These are phyloP conservation scores for Lactarius vividus DNA, from an alignment of 768 basidiomycete genomes.

Conservation along the genomic window DNA sequence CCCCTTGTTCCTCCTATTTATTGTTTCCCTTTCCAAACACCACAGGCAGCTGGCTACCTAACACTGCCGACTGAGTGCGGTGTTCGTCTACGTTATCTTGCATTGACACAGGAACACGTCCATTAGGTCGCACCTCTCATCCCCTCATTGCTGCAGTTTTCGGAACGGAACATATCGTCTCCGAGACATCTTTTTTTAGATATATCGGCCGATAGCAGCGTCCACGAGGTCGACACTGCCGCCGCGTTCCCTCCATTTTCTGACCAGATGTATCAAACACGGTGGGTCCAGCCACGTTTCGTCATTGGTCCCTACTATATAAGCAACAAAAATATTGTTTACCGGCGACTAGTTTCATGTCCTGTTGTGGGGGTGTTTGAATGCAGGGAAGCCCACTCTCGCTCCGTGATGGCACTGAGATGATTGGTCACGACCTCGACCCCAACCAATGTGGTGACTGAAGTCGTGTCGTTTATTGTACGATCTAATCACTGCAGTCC, in stretches of 20 bases:
- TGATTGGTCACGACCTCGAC: background rate
- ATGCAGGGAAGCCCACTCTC: background rate
- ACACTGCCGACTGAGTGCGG: background rate
- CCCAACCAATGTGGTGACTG: background rate
- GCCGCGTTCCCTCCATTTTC: constrained; percentile 42
- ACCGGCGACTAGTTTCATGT: no score
- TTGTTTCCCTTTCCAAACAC: constrained; percentile 29
- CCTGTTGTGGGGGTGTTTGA: background rate
- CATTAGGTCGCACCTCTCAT: no score
- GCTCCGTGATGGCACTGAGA: background rate
- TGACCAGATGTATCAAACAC: constrained; percentile 38
- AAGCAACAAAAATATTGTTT: no score
- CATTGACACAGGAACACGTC: no score
- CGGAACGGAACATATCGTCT: no score
- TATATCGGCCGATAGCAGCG: no score
- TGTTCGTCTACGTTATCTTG: background rate
- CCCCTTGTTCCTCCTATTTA: background rate
- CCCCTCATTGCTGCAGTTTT: no score
- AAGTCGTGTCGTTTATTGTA: background rate
- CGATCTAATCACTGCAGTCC: no score
- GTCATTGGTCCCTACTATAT: constrained; percentile 36
- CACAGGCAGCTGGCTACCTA: no score
- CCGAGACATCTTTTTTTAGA: no score
- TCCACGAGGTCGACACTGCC: constrained; percentile 50
- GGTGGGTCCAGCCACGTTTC: constrained; percentile 38